Conservation (phyloP, 495 filamentous ascomycete species). For the Tuber magnatum region DNA sequence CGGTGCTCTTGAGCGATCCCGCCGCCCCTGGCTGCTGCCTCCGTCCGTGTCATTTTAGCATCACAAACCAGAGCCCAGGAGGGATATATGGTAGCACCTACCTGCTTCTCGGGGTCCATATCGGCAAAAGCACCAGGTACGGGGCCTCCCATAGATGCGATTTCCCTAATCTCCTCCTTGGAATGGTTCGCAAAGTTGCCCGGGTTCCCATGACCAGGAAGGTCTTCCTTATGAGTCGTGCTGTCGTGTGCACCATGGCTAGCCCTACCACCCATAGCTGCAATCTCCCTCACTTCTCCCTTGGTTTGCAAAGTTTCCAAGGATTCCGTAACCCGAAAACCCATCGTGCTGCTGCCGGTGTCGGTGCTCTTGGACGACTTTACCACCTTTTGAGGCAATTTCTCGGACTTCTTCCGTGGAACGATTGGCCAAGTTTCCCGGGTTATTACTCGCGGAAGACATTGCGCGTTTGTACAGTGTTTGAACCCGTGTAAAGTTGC, state of each 20-base stretch:
- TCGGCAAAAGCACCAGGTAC: conserved; percentile 42
- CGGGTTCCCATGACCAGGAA: conserved; percentile 41
- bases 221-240: too few relatives aligned
- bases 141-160: conserved; percentile 50
- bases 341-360: conserved; percentile 6
- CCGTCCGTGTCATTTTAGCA: conserved; percentile 11
- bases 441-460: conserved; percentile 44
- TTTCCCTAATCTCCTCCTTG: conserved; percentile 52
- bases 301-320: conserved; percentile 42
- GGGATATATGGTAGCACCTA: conserved; percentile 35
- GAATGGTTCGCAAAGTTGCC: conserved; percentile 39
- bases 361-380: conserved; percentile 35
- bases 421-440: conserved; percentile 59
- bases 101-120: conserved; percentile 50
- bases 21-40: conserved; percentile 31
- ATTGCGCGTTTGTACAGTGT: neutral
- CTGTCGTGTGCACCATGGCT: too few relatives aligned
- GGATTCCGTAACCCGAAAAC: conserved; percentile 37
- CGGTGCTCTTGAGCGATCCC: conserved; percentile 16
- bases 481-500: neutral
- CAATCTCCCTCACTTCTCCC: conserved; percentile 53
- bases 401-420: conserved; percentile 53
- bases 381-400: conserved; percentile 50
- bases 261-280: conserved; percentile 49
- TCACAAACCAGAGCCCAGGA: neutral